Evolutionary conservation across 345 rosid species (phyloP), one percentile per base, ranked within the genome.

Genomic region (Citrus mangshanensis): DNA sequence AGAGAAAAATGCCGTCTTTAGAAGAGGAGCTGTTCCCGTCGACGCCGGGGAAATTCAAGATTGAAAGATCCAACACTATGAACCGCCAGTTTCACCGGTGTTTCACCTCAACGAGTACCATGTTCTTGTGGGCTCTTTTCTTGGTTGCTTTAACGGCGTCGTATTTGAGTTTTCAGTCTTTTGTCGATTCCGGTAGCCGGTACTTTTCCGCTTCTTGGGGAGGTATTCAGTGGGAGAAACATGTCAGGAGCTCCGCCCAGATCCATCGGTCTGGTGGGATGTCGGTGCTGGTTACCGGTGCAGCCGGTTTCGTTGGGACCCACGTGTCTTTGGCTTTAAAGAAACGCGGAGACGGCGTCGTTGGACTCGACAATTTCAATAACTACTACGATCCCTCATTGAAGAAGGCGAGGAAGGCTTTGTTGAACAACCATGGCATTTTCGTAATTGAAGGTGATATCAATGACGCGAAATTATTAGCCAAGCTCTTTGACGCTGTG

Each of bases 51-150:
- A 95, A 95, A 86, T 89, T 95, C 89, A 94, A 94, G 86, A 88
- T 90, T 87, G 96, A 90, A 21, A 81, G 94, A 72, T 73, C 79
- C 22, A 73, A 83, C 72, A 42, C 66, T 61, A 82, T 84, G 84
- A 83, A 85, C 82, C 93, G 98, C 1, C 98, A 92, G 61, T 87
- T 95, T 77, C 87, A 92, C 80, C 93, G 98, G 1, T 93, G 95
- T 74, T 91, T 95, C 79, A 84, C 97, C 2, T 95, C 98, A 0
- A 93, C 97, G 12, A 88, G 92, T 87, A 92, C 97, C 62, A 89
- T 92, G 97, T 95, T 93, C 84, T 77, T 95, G 21, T 95, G 97
- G 97, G 98, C 97, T 7, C 88, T 95, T 51, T 93, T 95, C 84
- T 84, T 95, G 77, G 86, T 93, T 55, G 98, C 97, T n/a, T 80